Evolutionary conservation across 2,329 filamentous ascomycete genomes (phyloP).

Genomic region (Fonsecaea pedrosoi): DNA sequence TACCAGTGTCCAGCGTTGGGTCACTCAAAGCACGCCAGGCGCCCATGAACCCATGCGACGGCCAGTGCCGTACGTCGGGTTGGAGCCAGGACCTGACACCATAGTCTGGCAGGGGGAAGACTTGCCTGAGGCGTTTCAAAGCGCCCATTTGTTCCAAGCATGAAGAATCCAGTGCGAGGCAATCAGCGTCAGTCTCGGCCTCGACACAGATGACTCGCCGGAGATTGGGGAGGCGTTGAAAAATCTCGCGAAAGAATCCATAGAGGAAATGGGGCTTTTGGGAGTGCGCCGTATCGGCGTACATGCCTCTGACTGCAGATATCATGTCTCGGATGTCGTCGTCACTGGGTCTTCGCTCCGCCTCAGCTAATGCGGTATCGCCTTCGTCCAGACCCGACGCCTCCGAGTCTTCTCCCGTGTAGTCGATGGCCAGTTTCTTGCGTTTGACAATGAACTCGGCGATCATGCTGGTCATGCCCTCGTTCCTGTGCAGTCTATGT

Average conservation of each 20-base stretch:
- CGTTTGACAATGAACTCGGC: not conserved
- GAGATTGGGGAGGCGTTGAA: constrained; percentile 14
- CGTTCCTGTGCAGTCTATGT: too few relatives aligned
- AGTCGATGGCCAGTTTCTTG: not conserved
- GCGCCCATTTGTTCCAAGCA: not conserved
- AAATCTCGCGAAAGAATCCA: constrained; percentile 2
- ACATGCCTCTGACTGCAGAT: not conserved
- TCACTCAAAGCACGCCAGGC: constrained; percentile 16
- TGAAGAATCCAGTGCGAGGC: constrained; percentile 3
- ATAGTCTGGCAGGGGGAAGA: constrained; percentile 15
- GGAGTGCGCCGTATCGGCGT: not conserved
- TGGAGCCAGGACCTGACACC: constrained; percentile 1
- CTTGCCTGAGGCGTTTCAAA: not conserved
- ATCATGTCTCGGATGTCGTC: not conserved
- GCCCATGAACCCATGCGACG: constrained; percentile 26
- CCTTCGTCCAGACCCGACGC: not conserved
- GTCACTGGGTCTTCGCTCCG: not conserved
- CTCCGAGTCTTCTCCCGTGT: not conserved
- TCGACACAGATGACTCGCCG: constrained; percentile 21
- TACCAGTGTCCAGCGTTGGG: not conserved
- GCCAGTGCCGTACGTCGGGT: not conserved
- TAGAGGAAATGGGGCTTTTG: constrained; percentile 5
- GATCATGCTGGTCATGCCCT: not conserved
- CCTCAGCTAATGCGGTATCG: not conserved
- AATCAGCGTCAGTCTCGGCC: not conserved